phyloP scores from a whole-genome alignment of 2,329 filamentous ascomycete species.

The Talaromyces funiculosus region DNA sequence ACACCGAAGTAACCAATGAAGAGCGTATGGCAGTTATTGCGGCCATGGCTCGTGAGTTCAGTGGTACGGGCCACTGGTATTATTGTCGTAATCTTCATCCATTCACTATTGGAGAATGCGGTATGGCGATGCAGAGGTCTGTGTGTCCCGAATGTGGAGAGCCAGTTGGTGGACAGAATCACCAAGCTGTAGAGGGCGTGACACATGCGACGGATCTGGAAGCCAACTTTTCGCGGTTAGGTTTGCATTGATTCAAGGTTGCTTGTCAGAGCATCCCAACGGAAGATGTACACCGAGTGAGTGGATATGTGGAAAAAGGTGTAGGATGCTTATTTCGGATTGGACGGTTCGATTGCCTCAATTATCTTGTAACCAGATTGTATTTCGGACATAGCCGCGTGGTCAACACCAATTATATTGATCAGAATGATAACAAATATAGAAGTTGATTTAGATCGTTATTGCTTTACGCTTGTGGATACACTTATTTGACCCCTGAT shows the following conservation, averaged over 20 bases:
- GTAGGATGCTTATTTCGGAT: background rate
- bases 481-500: background rate
- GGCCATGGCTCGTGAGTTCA: slow-evolving; percentile 50
- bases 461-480: background rate
- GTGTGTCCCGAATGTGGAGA: slow-evolving; percentile 25
- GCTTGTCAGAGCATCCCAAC: background rate
- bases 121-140: slow-evolving; percentile 26
- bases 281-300: background rate
- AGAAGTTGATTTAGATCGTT: background rate
- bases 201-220: slow-evolving; percentile 10
- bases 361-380: too few species aligned
- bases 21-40: slow-evolving; percentile 48
- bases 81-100: slow-evolving; percentile 25
- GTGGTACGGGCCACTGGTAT: slow-evolving; percentile 48
- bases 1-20: slow-evolving; percentile 44
- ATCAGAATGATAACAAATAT: background rate
- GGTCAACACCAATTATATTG: background rate
- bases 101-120: slow-evolving; percentile 28
- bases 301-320: background rate
- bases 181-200: slow-evolving; percentile 14
- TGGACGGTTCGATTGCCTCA: background rate
- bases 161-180: slow-evolving; percentile 20
- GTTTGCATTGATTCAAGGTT: background rate
- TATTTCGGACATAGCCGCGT: too few species aligned
- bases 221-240: background rate